phyloP scores from a whole-genome alignment of 2,329 filamentous ascomycete genomes.

The Alternaria burnsii region DNA sequence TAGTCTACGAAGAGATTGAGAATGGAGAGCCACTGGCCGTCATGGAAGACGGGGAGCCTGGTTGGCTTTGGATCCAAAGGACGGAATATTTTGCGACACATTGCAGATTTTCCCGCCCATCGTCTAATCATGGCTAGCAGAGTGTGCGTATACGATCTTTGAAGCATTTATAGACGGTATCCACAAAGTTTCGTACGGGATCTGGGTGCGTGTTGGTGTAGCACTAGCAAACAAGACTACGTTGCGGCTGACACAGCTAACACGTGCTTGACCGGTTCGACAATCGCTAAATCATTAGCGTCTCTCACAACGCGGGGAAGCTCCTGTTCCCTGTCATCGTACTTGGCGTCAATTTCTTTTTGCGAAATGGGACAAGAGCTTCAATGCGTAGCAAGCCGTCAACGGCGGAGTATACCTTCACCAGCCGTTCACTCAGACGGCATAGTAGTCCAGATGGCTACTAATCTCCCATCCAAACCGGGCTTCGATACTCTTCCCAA shows the following conservation, averaged over 20 bases:
- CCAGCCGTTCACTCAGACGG: background rate
- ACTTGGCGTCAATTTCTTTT: background rate
- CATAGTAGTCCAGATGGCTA: background rate
- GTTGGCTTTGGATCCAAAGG: conserved; percentile 13
- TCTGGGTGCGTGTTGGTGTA: background rate
- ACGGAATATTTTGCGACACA: conserved; percentile 6
- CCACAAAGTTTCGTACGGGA: background rate
- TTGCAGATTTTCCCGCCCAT: background rate
- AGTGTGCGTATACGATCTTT: background rate
- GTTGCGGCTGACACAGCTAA: background rate
- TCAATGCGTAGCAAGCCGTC: background rate
- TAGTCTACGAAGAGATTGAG: background rate
- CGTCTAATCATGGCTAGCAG: background rate
- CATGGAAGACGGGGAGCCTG: conserved; percentile 3
- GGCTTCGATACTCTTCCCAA: conserved; percentile 10
- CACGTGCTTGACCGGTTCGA: background rate
- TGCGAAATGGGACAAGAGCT: background rate
- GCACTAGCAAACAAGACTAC: background rate
- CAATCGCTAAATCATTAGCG: conserved; percentile 2
- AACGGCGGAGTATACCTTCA: background rate
- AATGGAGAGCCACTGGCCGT: background rate
- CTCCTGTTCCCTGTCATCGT: background rate
- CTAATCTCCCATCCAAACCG: background rate
- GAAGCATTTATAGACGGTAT: background rate
- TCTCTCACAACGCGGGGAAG: conserved; percentile 5